Evolutionary conservation across 768 basidiomycete genomes (phyloP), one percentile per base, ranked within the genome.

Genomic region (Leccinellum albellum): DNA sequence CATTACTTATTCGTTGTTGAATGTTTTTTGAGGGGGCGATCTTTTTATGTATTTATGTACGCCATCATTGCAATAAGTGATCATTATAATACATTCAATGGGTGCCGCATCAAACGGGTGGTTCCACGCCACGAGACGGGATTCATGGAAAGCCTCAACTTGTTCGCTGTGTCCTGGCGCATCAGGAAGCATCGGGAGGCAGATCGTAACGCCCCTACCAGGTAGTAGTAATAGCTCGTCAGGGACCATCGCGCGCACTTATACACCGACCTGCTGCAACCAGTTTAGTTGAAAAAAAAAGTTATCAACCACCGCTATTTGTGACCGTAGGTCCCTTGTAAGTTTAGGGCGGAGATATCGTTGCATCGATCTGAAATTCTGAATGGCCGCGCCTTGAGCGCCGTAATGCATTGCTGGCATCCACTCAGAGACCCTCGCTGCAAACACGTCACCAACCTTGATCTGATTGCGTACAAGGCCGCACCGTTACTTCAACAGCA

Each of bases 341-440:
- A 46, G 49, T 66, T 60, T 56, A 55, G 51, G 51, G 61, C 61
- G 67, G 64, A 61, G 64, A 66, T 69, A 55, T 58, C 26, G 46
- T n/a, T n/a, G 20, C 21, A 52, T 53, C 47, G 29, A 37, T 31
- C 51, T 53, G 35, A 33, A 47, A 21, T 24, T 33, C 45, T 51
- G 37, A 33, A 44, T 24, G 35, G 33, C 23, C 33, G 49, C 59
- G 23, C 15, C 51, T 58, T 54, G 60, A 32, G 54, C 63, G 63
- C 68, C 67, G 68, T 70, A 68, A 70, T 56, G 63, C 50, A 45
- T 55, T 69, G 65, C 63, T 68, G 68, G 68, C 68, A 70, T 63
- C 42, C 35, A 47, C 57, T 59, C 61, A 56, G 42, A 47, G 60
- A 68, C 68, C 67, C 59, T 70, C 68, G 13, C 29, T 56, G 29